phyloP scores from a whole-genome alignment of 2,329 filamentous ascomycete genomes.

The Aspergillus uvarum region DNA sequence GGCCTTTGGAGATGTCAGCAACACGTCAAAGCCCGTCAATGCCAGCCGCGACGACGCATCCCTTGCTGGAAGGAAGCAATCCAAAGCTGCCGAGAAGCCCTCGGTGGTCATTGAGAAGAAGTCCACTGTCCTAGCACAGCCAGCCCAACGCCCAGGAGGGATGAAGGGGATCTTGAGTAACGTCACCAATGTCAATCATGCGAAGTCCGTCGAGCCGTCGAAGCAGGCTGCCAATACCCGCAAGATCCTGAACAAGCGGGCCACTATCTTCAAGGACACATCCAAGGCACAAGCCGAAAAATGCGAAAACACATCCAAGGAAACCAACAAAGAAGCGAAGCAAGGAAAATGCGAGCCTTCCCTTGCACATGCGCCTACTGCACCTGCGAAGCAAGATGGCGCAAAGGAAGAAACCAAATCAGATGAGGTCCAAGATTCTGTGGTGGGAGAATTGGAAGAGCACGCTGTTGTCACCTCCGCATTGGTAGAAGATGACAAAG shows the following conservation, averaged over 20 bases:
- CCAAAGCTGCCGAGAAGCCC: slow-evolving; percentile 32
- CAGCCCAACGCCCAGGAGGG: slow-evolving; percentile 60
- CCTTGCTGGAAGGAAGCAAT: slow-evolving; percentile 49
- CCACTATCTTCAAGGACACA: slow-evolving; percentile 56
- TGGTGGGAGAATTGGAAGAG: slow-evolving; percentile 20
- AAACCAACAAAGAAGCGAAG: slow-evolving; percentile 23
- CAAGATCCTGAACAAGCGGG: slow-evolving; percentile 54
- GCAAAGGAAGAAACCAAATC: slow-evolving; percentile 12
- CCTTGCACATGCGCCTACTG: slow-evolving; percentile 11
- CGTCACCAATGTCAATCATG: slow-evolving; percentile 29
- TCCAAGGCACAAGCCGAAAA: slow-evolving; percentile 37
- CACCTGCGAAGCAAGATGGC: slow-evolving; percentile 14
- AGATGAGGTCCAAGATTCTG: slow-evolving; percentile 14
- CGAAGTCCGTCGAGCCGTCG: slow-evolving; percentile 33
- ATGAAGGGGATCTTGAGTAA: slow-evolving; percentile 42
- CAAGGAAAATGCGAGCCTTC: slow-evolving; percentile 23
- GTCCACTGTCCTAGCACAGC: slow-evolving; percentile 51
- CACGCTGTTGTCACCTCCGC: slow-evolving; percentile 25
- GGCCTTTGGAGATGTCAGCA: slow-evolving; percentile 81
- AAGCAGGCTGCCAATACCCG: slow-evolving; percentile 43
- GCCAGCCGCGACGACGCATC: slow-evolving; percentile 58
- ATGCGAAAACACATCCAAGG: slow-evolving; percentile 31
- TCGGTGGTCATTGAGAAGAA: slow-evolving; percentile 41
- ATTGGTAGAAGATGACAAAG: slow-evolving; percentile 29
- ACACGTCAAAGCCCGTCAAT: slow-evolving; percentile 50